These are phyloP conservation scores for Hymenoscyphus occultus DNA, from an alignment of 2,329 filamentous ascomycete genomes.

Conservation along the genomic window DNA sequence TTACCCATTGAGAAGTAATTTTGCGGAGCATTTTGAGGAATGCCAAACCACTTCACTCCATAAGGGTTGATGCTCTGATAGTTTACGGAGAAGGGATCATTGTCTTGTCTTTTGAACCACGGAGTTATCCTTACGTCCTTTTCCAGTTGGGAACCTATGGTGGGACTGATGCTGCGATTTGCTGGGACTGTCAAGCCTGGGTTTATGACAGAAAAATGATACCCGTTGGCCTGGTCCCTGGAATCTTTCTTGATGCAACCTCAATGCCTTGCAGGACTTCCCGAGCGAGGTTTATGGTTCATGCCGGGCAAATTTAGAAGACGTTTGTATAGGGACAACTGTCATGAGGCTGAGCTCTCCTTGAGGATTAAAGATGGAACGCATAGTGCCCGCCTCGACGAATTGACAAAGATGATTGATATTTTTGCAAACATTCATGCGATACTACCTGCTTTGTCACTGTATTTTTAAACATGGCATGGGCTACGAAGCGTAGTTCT, in stretches of 20 bases:
- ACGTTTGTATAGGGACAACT: not conserved
- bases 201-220: not conserved
- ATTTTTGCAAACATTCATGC: not conserved
- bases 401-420: not conserved
- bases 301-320: not conserved
- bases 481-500: not conserved
- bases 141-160: not conserved
- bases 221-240: slow-evolving; percentile 10
- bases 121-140: not conserved
- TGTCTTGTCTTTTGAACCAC: not conserved
- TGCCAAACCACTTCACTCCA: not conserved
- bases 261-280: not conserved
- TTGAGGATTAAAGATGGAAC: not conserved
- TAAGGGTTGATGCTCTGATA: not conserved
- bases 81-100: not conserved
- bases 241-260: slow-evolving; percentile 1
- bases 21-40: not conserved
- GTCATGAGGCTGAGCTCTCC: not conserved
- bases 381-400: not conserved
- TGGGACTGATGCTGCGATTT: not conserved
- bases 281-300: not conserved
- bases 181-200: not conserved
- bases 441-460: not conserved
- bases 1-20: not conserved
- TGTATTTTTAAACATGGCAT: not conserved